phyloP scores from a whole-genome alignment of 1,139 yeast genomes.

The Zygosaccharomyces pseudobailii region DNA sequence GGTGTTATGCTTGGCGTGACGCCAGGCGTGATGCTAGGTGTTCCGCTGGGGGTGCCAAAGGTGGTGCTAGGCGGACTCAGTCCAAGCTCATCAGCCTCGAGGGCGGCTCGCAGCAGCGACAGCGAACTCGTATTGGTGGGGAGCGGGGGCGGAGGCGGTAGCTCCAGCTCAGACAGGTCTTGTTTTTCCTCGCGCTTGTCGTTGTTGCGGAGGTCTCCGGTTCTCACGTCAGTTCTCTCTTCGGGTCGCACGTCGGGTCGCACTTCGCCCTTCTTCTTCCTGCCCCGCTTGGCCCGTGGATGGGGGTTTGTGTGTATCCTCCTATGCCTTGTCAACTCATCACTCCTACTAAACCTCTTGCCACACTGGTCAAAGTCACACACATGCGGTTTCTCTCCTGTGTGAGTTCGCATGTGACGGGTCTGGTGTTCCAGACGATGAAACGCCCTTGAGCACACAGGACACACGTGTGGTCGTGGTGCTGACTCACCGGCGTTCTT shows the following conservation, averaged over 20 bases:
- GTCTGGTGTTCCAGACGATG: conserved; percentile 65
- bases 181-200: background rate
- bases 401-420: conserved; percentile 65
- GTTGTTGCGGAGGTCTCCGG: background rate
- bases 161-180: conserved; percentile 2
- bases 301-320: conserved; percentile 58
- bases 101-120: conserved; percentile 1
- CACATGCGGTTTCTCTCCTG: conserved; percentile 71
- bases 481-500: conserved; percentile 24
- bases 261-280: conserved; percentile 36
- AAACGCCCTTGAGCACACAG: conserved; percentile 57
- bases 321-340: conserved; percentile 64
- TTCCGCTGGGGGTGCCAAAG: background rate
- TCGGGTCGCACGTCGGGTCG: background rate
- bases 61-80: conserved; percentile 1
- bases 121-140: conserved; percentile 7
- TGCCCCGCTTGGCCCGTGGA: conserved; percentile 50
- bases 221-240: background rate
- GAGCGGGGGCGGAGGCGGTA: conserved; percentile 1
- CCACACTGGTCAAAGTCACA: conserved; percentile 65
- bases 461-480: conserved; percentile 51
- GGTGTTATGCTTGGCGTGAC: conserved; percentile 2
- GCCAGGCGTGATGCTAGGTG: conserved; percentile 2
- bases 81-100: background rate
- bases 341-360: conserved; percentile 62